These are phyloP conservation scores for Carnegiea gigantea DNA, from an alignment of 179 eudicot genomes.

Conservation along the genomic window DNA sequence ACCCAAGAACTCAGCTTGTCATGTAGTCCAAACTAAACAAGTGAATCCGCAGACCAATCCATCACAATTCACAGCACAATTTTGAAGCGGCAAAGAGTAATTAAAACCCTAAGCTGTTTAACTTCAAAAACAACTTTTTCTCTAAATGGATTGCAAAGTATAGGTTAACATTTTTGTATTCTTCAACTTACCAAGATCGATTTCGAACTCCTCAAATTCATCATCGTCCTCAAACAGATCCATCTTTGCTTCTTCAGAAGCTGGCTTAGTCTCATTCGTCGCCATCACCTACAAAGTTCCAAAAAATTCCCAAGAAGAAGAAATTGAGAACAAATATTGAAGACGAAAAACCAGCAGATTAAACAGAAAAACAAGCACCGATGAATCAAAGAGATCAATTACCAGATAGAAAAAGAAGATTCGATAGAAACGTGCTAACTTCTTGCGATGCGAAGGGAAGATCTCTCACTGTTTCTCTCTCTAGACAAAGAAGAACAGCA, in stretches of 20 bases:
- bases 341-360: neutral
- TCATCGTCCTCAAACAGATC: slow-evolving; percentile 14
- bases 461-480: neutral
- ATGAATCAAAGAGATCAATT: neutral
- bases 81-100: neutral
- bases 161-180: too few relatives aligned
- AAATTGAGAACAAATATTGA: neutral
- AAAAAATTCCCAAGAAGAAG: neutral
- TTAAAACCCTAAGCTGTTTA: neutral
- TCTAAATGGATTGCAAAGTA: neutral
- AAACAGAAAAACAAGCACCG: neutral
- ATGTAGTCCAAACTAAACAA: neutral
- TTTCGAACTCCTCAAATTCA: slow-evolving; percentile 8
- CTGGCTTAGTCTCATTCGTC: neutral
- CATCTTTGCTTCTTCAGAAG: slow-evolving; percentile 1
- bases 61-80: neutral
- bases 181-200: slow-evolving; percentile 4
- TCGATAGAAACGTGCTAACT: neutral
- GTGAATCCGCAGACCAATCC: neutral
- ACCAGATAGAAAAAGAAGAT: neutral
- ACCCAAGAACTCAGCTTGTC: neutral
- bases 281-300: neutral
- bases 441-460: neutral
- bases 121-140: neutral
- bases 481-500: neutral